Base-by-base conservation (phyloP, 2,329 filamentous ascomycete species). In the Botrytis byssoidea region DNA sequence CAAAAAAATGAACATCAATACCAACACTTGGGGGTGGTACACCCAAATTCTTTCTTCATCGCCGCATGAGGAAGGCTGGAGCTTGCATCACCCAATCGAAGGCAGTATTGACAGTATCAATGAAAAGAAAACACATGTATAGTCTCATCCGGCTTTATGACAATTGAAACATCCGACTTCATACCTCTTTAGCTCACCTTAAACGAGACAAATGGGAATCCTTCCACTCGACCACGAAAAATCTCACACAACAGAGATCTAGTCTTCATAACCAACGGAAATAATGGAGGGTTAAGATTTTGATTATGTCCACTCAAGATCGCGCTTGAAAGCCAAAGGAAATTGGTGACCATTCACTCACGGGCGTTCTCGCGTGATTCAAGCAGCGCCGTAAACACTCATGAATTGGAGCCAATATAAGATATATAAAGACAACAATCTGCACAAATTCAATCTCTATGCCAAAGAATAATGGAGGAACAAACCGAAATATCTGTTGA, bases 61-160 rank as follows among this genome's bases (percentile, higher is more conserved):
- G 25, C 25, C 10, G 12, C 25, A n/a, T 10, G 4, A 51, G 5
- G 12, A 51, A 14, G 4, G 14, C 10, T 51, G 10, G 25, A 51
- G 48, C 25, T 51, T 9, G 1, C 25, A 51, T 51, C 4, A n/a
- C 12, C 25, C 14, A 2, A 51, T 51, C 3, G 22, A 48, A 48
- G 46, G 14, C 4, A 18, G 4, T 6, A 0, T 25, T 6, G 6
- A n/a, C 48, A n/a, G 25, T 5, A 7, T n/a, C 5, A n/a, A n/a
- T 14, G 25, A 51, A 2, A n/a, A 51, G 10, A 0, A n/a, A 51
- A 51, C 12, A 25, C 22, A 51, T 51, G 22, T 5, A 16, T 14
- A n/a, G 1, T 3, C 12, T 10, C 10, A 3, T 51, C n/a, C 25
- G 12, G 2, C 25, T n/a, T 51, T 14, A 9, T 48, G 22, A n/a